A percentile compares a stretch with the other conserved stretches of the same genome.
Conservation (phyloP, 805 yeast genomes). For the Wickerhamiella siamensis region DNA sequence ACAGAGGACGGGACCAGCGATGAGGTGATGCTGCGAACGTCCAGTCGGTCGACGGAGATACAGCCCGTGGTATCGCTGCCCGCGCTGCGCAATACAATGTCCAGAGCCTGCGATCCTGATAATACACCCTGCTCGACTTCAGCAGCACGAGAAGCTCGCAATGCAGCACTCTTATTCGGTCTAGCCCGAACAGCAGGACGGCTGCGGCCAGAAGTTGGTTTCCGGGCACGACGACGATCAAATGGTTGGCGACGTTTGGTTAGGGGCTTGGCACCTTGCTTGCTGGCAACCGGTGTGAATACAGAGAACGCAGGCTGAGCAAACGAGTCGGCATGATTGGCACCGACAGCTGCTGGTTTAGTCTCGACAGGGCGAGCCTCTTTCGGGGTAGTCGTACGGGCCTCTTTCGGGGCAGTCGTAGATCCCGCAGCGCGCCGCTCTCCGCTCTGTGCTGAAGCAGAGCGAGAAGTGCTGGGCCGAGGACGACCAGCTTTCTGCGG, state of each 20-base stretch:
- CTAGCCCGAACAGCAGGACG: neutral
- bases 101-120: conserved; percentile 9
- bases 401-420: neutral
- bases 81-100: conserved; percentile 9
- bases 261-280: neutral
- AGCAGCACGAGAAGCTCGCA: neutral
- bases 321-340: neutral
- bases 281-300: neutral
- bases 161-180: neutral
- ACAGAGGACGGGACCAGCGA: conserved; percentile 6
- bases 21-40: conserved; percentile 2
- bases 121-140: neutral
- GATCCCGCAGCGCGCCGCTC: too few relatives aligned
- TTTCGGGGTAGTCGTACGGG: too few relatives aligned
- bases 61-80: conserved; percentile 7
- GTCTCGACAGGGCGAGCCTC: neutral
- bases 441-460: too few relatives aligned
- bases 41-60: conserved; percentile 2
- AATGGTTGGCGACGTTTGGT: neutral
- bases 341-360: neutral
- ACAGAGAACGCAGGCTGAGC: neutral
- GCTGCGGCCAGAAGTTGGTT: neutral
- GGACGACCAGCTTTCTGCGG: neutral
- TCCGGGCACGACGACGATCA: neutral
- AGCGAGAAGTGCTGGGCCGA: too few relatives aligned